Conservation (phyloP, 768 basidiomycete genomes). For the Favolaschia claudopus region DNA sequence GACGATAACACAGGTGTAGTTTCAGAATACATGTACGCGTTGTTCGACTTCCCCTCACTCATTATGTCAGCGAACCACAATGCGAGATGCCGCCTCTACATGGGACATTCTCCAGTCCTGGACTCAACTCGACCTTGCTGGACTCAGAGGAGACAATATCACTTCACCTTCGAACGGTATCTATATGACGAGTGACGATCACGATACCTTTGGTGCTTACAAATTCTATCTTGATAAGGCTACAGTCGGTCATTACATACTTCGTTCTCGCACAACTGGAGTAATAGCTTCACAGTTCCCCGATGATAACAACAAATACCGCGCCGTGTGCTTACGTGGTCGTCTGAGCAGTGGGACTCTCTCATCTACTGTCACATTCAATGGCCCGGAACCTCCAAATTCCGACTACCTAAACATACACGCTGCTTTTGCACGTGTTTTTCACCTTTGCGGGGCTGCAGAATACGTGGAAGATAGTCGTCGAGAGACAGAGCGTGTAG, state of each 20-base stretch:
- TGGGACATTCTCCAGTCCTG: conserved; percentile 11
- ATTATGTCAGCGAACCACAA: background rate
- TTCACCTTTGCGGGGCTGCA: conserved; percentile 5
- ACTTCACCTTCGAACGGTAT: conserved; percentile 4
- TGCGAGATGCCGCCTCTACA: conserved; percentile 3
- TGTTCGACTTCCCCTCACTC: background rate
- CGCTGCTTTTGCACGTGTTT: conserved; percentile 3
- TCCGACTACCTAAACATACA: conserved; percentile 4
- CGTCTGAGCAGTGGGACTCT: conserved; percentile 6
- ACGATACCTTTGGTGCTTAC: conserved; percentile 8
- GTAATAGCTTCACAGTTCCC: conserved; percentile 5
- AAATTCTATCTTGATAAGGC: conserved; percentile 6
- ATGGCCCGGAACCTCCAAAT: conserved; percentile 1
- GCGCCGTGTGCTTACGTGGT: background rate
- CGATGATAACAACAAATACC: conserved; percentile 6
- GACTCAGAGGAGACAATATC: background rate
- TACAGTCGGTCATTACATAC: background rate
- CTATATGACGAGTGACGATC: conserved; percentile 12
- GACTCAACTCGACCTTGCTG: conserved; percentile 3
- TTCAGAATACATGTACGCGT: background rate
- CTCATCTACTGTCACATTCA: conserved; percentile 5
- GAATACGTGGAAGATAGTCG: background rate
- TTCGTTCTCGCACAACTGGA: background rate
- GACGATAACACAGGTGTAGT: background rate
- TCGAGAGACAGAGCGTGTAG: conserved; percentile 7